Evolutionary conservation across 352 stramenopile genomes (phyloP).

Genomic region (Pythium sukuiense): DNA sequence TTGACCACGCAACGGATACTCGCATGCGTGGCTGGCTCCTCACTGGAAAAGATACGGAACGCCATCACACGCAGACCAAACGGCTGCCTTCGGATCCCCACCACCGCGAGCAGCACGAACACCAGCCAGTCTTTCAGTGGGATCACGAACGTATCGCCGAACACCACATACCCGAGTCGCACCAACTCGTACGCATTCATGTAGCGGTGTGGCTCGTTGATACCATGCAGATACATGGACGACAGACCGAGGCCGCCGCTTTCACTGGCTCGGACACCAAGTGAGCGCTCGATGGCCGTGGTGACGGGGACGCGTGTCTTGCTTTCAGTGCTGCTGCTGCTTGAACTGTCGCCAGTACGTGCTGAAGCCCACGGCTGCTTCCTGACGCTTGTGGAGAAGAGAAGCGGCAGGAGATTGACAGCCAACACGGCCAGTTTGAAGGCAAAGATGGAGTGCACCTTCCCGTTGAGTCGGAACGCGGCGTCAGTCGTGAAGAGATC

Average conservation of each 20-base stretch:
- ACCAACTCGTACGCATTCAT: conserved; percentile 8
- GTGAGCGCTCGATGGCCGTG: background rate
- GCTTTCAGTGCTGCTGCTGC: background rate
- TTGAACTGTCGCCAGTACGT: background rate
- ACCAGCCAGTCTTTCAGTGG: conserved; percentile 10
- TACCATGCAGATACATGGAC: background rate
- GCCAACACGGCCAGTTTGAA: conserved; percentile 43
- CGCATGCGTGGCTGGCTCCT: background rate
- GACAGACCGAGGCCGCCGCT: background rate
- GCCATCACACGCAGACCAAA: background rate
- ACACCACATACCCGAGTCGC: conserved; percentile 10
- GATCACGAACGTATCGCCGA: background rate
- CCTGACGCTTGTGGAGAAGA: conserved; percentile 13
- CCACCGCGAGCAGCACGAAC: conserved; percentile 10
- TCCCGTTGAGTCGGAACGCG: conserved; percentile 33
- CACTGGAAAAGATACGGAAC: background rate
- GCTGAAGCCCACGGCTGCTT: background rate
- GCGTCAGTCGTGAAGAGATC: conserved; percentile 40
- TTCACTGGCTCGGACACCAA: background rate
- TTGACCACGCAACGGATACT: background rate
- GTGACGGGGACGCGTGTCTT: background rate
- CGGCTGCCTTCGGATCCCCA: background rate
- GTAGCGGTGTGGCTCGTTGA: background rate
- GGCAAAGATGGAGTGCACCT: conserved; percentile 37
- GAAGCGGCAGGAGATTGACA: conserved; percentile 36